A percentile compares a stretch with the other conserved stretches of the same genome.
These are phyloP conservation scores for Oryza punctata DNA, from an alignment of 176 grass and related monocot genomes.

Conservation along the genomic window DNA sequence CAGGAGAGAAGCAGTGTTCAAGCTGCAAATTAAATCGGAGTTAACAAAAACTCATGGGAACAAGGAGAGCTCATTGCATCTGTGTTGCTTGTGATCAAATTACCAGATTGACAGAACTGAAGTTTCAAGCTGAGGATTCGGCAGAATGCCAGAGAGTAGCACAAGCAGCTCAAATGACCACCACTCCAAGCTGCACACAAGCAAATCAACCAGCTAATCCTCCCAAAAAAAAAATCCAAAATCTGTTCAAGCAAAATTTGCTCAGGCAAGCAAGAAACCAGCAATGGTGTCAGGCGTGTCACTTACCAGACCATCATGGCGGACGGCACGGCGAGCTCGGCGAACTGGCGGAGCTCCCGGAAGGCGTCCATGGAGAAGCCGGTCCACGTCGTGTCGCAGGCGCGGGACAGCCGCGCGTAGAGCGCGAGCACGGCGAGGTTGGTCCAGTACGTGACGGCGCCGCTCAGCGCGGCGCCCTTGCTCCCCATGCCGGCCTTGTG, in stretches of 20 bases:
- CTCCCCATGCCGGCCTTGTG: constrained; percentile 37
- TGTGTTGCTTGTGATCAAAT: too few relatives aligned
- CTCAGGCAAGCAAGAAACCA: too few relatives aligned
- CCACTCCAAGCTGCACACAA: constrained; percentile 44
- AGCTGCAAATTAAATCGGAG: not conserved
- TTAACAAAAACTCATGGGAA: not conserved
- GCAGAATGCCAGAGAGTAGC: constrained; percentile 39
- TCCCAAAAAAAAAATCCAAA: too few relatives aligned
- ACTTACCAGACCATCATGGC: constrained; percentile 46
- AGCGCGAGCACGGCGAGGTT: constrained; percentile 1
- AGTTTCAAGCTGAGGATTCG: constrained; percentile 42
- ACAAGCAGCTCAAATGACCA: constrained; percentile 51
- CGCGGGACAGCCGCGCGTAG: not conserved
- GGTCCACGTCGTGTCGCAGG: constrained; percentile 29
- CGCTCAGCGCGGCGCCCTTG: constrained; percentile 41
- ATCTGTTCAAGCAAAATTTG: too few relatives aligned
- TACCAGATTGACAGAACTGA: constrained; percentile 51
- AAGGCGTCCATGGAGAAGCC: constrained; percentile 28
- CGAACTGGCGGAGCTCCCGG: constrained; percentile 1
- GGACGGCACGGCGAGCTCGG: constrained; percentile 36
- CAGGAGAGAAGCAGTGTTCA: constrained; percentile 23
- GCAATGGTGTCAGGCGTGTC: too few relatives aligned
- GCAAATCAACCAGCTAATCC: too few relatives aligned
- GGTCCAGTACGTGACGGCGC: constrained; percentile 26
- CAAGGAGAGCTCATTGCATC: too few relatives aligned